Conservation (phyloP, 179 eudicot genomes). For the Pouteria campechiana region DNA sequence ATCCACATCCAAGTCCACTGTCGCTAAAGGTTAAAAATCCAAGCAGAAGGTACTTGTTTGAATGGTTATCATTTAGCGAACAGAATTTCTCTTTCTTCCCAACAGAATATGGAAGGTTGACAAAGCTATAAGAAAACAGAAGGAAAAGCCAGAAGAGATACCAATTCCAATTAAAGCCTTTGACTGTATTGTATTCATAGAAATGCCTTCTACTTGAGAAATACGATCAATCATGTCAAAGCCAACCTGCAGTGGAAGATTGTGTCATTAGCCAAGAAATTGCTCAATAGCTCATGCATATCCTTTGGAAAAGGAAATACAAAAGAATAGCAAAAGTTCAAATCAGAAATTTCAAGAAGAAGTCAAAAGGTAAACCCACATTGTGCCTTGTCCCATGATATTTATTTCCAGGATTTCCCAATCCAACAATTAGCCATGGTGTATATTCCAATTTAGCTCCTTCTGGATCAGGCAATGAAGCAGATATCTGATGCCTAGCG, state of each 20-base stretch:
- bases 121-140: neutral
- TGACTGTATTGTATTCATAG: constrained; percentile 88
- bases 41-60: too few relatives aligned
- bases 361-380: constrained; percentile 22
- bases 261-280: neutral
- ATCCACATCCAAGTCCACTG: too few relatives aligned
- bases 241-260: constrained; percentile 70
- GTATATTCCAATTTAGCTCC: constrained; percentile 64
- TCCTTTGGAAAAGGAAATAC: neutral
- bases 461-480: constrained; percentile 27
- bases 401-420: constrained; percentile 90
- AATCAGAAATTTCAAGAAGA: neutral
- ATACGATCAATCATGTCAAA: constrained; percentile 94
- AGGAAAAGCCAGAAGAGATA: constrained; percentile 9
- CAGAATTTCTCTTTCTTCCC: too few relatives aligned
- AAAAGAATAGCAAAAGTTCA: neutral
- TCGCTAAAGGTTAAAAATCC: too few relatives aligned
- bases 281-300: neutral
- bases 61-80: too few relatives aligned
- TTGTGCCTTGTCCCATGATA: constrained; percentile 91
- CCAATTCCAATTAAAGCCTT: constrained; percentile 95
- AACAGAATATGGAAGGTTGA: too few relatives aligned
- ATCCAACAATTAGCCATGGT: constrained; percentile 90
- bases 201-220: constrained; percentile 57
- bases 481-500: constrained; percentile 23